Percentiles rank a stretch among this genome's conserved stretches.
These are phyloP conservation scores for Cerioporus squamosus DNA, from an alignment of 1,284 basidiomycete genomes.

Conservation along the genomic window DNA sequence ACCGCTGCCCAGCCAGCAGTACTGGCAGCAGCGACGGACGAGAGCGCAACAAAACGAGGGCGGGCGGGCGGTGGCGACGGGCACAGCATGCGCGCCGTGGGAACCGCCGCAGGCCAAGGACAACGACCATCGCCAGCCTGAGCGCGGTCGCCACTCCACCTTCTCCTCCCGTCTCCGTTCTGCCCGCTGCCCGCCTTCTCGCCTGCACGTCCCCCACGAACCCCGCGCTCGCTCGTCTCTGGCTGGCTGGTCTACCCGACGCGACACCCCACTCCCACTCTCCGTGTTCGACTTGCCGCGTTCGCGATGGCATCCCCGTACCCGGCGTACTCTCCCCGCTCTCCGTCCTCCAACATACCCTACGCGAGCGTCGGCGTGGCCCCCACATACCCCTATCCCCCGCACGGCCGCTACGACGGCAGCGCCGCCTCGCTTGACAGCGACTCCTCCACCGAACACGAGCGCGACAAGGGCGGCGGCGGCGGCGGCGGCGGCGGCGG, in stretches of 20 bases:
- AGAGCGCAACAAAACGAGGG: not conserved
- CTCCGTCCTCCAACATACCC: conserved; percentile 19
- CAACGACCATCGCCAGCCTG: not conserved
- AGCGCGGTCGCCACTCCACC: too few species aligned
- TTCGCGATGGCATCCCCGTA: conserved; percentile 35
- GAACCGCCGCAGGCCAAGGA: not conserved
- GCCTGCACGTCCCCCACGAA: conserved; percentile 7
- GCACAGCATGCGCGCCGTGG: conserved; percentile 2
- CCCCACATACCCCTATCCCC: conserved; percentile 29
- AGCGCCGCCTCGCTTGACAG: conserved; percentile 24
- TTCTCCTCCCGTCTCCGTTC: not conserved
- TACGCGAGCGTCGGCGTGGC: conserved; percentile 19
- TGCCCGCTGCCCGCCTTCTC: not conserved
- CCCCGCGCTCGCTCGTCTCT: not conserved
- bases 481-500: too few species aligned
- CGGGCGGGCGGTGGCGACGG: not conserved
- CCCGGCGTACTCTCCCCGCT: conserved; percentile 31
- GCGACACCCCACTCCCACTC: conserved; percentile 6
- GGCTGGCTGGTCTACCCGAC: conserved; percentile 18
- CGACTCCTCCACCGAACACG: conserved; percentile 13
- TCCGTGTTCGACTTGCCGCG: not conserved
- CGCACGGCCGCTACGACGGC: conserved; percentile 18
- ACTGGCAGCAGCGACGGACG: too few species aligned
- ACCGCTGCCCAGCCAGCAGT: too few species aligned
- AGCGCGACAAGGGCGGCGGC: conserved; percentile 17